phyloP scores from a whole-genome alignment of 2,329 filamentous ascomycete species.

The Myriosclerotinia duriaeana region DNA sequence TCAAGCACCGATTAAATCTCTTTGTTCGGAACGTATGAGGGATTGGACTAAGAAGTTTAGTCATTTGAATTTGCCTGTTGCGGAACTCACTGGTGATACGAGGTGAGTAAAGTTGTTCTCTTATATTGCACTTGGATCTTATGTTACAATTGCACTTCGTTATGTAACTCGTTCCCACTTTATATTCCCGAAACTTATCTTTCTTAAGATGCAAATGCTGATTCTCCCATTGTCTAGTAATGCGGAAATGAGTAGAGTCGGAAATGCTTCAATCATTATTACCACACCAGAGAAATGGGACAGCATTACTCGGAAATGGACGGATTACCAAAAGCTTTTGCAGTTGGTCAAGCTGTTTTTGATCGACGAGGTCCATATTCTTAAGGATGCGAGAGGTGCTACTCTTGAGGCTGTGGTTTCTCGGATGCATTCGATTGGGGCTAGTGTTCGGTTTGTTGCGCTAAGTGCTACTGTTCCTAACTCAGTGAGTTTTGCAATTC shows the following conservation, averaged over 20 bases:
- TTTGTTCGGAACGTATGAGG: slow-evolving; percentile 72
- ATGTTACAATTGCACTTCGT: too few relatives aligned
- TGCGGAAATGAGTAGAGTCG: slow-evolving; percentile 64
- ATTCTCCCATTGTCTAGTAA: slow-evolving; percentile 45
- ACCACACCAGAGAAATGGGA: slow-evolving; percentile 93
- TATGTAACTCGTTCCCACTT: background rate
- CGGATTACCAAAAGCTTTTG: slow-evolving; percentile 73
- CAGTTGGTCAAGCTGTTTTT: slow-evolving; percentile 75
- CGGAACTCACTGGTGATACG: slow-evolving; percentile 81
- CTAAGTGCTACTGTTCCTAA: slow-evolving; percentile 84
- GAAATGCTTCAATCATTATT: slow-evolving; percentile 76
- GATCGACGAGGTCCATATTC: slow-evolving; percentile 84
- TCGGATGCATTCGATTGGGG: slow-evolving; percentile 78
- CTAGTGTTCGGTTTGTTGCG: slow-evolving; percentile 75
- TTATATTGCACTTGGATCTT: background rate
- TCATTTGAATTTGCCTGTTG: slow-evolving; percentile 64
- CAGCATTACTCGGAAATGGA: slow-evolving; percentile 83
- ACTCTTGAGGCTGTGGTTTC: slow-evolving; percentile 82
- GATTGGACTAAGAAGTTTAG: slow-evolving; percentile 79
- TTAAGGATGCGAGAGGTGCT: slow-evolving; percentile 76
- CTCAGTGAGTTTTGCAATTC: slow-evolving; percentile 43
- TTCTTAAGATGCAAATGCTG: background rate
- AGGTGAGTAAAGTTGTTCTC: background rate
- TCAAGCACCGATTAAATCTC: slow-evolving; percentile 78
- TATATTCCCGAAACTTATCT: background rate